Percentiles rank a stretch among this genome's conserved stretches.
Conservation (phyloP, 176 grass and related monocot genomes). For the Oryza coarctata region DNA sequence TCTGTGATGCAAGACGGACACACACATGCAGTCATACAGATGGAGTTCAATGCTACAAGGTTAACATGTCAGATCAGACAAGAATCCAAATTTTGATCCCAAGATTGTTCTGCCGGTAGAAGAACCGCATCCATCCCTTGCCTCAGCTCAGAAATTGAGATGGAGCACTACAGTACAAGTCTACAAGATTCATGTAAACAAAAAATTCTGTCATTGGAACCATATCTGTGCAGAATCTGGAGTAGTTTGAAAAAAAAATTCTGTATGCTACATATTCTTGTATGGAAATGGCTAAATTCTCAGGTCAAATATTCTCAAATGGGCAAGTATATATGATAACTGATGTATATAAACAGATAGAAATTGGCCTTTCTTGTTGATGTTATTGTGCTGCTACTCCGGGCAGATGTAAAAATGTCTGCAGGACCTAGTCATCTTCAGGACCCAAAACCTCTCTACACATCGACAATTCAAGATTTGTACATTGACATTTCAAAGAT, state of each 20-base stretch:
- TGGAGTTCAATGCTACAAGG: background rate
- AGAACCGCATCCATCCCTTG: background rate
- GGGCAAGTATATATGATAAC: too few relatives aligned
- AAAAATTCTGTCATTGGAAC: background rate
- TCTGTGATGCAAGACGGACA: background rate
- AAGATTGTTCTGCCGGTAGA: background rate
- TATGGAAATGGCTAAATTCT: background rate
- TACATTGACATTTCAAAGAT: too few relatives aligned
- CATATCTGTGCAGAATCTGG: background rate
- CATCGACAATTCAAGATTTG: too few relatives aligned
- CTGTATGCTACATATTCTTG: background rate
- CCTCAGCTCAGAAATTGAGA: background rate
- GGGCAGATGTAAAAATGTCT: background rate
- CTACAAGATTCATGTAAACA: background rate
- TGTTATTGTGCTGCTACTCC: too few relatives aligned
- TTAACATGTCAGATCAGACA: slow-evolving; percentile 22
- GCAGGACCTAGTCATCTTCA: too few relatives aligned
- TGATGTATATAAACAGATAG: too few relatives aligned
- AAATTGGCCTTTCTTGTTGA: too few relatives aligned
- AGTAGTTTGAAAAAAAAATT: background rate
- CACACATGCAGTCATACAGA: background rate
- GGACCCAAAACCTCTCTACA: too few relatives aligned
- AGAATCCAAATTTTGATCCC: background rate
- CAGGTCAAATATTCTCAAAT: too few relatives aligned
- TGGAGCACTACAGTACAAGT: background rate